Percentiles rank a stretch among this genome's conserved stretches.
These are phyloP conservation scores for Phytophthora cactorum DNA, from an alignment of 352 stramenopile genomes.

Conservation along the genomic window DNA sequence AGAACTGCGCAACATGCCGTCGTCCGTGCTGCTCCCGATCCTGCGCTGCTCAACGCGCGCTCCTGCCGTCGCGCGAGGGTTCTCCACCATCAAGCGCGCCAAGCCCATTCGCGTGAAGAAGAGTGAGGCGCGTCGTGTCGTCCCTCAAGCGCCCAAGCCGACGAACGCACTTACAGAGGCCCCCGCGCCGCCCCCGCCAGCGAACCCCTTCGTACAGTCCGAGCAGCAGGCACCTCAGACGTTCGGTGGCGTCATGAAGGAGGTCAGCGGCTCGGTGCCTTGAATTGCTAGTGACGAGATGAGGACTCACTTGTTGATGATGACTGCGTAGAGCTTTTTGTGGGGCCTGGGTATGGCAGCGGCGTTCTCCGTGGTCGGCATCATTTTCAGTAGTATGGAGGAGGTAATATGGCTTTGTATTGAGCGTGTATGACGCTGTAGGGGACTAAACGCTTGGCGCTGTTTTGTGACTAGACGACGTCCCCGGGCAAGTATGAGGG, in stretches of 20 bases:
- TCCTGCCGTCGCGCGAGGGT: constrained; percentile 30
- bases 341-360: constrained; percentile 83
- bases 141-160: constrained; percentile 55
- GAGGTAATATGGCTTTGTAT: constrained; percentile 38
- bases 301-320: background rate
- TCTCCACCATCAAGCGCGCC: constrained; percentile 55
- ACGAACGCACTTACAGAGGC: constrained; percentile 50
- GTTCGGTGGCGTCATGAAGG: constrained; percentile 71
- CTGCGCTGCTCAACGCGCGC: constrained; percentile 12
- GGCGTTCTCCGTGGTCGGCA: constrained; percentile 72
- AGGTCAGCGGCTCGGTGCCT: constrained; percentile 36
- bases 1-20: background rate
- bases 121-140: constrained; percentile 59
- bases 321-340: constrained; percentile 66
- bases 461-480: constrained; percentile 18
- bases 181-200: constrained; percentile 24
- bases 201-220: constrained; percentile 39
- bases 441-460: background rate
- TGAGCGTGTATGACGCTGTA: constrained; percentile 5
- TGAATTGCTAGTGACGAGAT: background rate
- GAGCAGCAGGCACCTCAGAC: constrained; percentile 60
- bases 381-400: constrained; percentile 75
- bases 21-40: constrained; percentile 12
- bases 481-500: constrained; percentile 27
- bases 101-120: constrained; percentile 79